These are phyloP conservation scores for Cladorrhinum sp. DNA, from an alignment of 2,329 filamentous ascomycete species.

Conservation along the genomic window DNA sequence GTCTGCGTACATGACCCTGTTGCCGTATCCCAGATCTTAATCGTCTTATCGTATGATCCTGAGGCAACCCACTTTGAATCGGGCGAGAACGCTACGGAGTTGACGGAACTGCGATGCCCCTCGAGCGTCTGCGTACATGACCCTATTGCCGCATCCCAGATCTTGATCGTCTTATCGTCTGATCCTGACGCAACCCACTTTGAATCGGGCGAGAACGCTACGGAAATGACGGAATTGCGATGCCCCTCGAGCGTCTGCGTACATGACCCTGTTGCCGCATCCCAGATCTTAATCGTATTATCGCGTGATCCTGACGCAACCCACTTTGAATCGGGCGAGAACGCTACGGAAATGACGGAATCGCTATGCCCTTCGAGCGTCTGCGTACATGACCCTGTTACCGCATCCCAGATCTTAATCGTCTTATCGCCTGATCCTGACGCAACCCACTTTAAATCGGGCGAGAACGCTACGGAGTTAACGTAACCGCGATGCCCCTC, in stretches of 20 bases:
- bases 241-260: conserved; percentile 8
- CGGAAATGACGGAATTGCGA: background rate
- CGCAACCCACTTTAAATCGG: conserved; percentile 1
- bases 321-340: background rate
- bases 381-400: background rate
- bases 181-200: background rate
- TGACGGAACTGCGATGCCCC: background rate
- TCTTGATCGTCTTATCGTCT: background rate
- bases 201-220: background rate
- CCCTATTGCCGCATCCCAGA: background rate
- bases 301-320: background rate
- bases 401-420: background rate
- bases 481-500: background rate
- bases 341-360: background rate
- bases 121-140: background rate
- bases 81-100: background rate
- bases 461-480: background rate
- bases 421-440: conserved; percentile 4
- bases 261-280: background rate
- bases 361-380: background rate
- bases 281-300: background rate
- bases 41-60: background rate
- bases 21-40: background rate
- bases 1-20: background rate
- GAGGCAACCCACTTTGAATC: background rate